Evolutionary conservation across 2,329 filamentous ascomycete genomes (phyloP).

Genomic region (Phaeosphaeriaceae sp.): DNA sequence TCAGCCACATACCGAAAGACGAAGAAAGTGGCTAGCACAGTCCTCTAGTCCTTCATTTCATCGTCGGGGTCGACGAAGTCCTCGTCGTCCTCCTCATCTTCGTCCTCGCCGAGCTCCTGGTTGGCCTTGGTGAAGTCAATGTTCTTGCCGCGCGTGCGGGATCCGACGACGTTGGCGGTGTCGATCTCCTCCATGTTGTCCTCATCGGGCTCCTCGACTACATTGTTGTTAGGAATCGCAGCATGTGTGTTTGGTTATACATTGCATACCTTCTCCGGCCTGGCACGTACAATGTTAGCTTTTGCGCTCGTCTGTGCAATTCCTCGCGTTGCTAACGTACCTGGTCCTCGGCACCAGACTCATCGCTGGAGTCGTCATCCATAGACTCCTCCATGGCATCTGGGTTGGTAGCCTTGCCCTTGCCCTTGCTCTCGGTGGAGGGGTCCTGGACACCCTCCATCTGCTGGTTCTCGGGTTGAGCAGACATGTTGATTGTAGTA

Average conservation of each 20-base stretch:
- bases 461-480: conserved; percentile 43
- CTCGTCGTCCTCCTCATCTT: conserved; percentile 81
- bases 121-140: conserved; percentile 95
- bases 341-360: conserved; percentile 69
- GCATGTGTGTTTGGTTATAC: conserved; percentile 12
- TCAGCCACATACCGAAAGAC: conserved; percentile 27
- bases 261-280: conserved; percentile 47
- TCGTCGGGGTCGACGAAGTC: conserved; percentile 71
- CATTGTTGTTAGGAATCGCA: conserved; percentile 24
- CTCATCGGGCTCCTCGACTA: conserved; percentile 73
- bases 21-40: conserved; percentile 12
- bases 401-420: conserved; percentile 77
- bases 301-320: conserved; percentile 17
- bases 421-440: conserved; percentile 73
- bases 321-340: conserved; percentile 51
- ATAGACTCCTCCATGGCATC: conserved; percentile 78
- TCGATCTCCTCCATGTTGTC: conserved; percentile 92
- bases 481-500: conserved; percentile 37
- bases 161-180: conserved; percentile 81
- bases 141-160: conserved; percentile 86
- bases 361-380: conserved; percentile 71
- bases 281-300: conserved; percentile 34
- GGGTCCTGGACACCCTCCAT: conserved; percentile 51
- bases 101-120: conserved; percentile 75
- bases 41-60: conserved; percentile 70